Conservation (phyloP, 2,329 filamentous ascomycete genomes). For the Fusarium sp. region DNA sequence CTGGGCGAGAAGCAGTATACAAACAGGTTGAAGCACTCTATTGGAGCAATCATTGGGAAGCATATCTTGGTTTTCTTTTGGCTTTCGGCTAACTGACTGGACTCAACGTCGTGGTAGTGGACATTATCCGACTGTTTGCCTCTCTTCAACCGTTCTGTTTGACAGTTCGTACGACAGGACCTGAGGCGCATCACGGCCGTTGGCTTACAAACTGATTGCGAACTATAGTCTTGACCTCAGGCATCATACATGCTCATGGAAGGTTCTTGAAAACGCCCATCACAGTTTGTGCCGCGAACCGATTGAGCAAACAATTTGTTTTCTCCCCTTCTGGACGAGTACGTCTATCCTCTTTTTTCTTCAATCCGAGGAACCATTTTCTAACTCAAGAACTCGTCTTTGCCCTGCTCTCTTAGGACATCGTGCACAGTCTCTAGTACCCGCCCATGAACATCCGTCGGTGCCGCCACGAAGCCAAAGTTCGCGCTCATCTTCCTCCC, state of each 20-base stretch:
- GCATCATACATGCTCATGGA: neutral
- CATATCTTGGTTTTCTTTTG: neutral
- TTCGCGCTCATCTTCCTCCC: constrained; percentile 64
- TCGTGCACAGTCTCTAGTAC: constrained; percentile 77
- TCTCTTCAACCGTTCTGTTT: neutral
- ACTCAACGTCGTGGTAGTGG: neutral
- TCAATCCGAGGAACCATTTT: accelerated
- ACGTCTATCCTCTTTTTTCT: neutral
- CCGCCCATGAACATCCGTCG: constrained; percentile 55
- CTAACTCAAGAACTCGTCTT: constrained; percentile 41
- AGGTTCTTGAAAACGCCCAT: neutral
- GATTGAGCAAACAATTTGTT: neutral
- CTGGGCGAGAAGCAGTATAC: neutral
- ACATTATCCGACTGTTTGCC: neutral
- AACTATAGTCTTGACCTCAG: accelerated
- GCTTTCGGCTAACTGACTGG: neutral
- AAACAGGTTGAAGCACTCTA: neutral
- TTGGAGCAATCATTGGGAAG: neutral
- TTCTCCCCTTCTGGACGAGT: neutral
- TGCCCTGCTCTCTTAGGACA: constrained; percentile 67
- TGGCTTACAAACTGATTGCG: neutral
- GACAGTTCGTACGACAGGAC: neutral
- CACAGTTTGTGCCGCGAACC: neutral
- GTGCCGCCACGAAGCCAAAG: constrained; percentile 68
- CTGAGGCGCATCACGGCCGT: neutral